A percentile compares a stretch with the other conserved stretches of the same genome.
Conservation (phyloP, 257 asterid genomes). For the Penstemon barbatus region DNA sequence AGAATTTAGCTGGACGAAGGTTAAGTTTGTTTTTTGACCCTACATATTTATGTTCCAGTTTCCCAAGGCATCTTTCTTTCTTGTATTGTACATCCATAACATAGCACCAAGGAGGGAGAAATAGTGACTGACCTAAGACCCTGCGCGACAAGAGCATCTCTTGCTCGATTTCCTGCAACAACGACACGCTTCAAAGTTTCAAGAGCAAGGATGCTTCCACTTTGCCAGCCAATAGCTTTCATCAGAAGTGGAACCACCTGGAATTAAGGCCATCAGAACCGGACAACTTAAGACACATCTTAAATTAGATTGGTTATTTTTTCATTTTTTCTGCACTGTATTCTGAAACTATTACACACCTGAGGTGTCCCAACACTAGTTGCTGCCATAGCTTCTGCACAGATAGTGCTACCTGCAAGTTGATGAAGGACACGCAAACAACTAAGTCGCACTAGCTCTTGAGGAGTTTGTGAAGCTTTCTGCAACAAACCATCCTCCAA, state of each 20-base stretch:
- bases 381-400: slow-evolving; percentile 99
- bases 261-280: slow-evolving; percentile 28
- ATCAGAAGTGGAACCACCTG: slow-evolving; percentile 97
- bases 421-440: slow-evolving; percentile 97
- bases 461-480: slow-evolving; percentile 72
- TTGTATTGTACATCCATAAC: too few species aligned
- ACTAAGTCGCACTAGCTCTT: slow-evolving; percentile 96
- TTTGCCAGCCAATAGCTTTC: slow-evolving; percentile 99
- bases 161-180: slow-evolving; percentile 94
- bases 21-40: too few species aligned
- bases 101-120: background rate
- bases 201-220: slow-evolving; percentile 98
- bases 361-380: slow-evolving; percentile 96
- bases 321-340: slow-evolving; percentile 1
- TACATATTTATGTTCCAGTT: too few species aligned
- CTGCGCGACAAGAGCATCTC: slow-evolving; percentile 98
- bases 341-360: slow-evolving; percentile 40
- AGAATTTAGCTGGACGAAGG: too few species aligned
- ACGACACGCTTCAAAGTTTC: slow-evolving; percentile 97
- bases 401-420: slow-evolving; percentile 95
- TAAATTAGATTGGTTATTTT: background rate
- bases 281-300: slow-evolving; percentile 24
- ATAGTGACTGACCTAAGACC: slow-evolving; percentile 77
- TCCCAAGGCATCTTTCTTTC: too few species aligned
- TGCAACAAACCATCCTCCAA: slow-evolving; percentile 56